phyloP scores from a whole-genome alignment of 2,329 filamentous ascomycete species.

The Dothideomycetidae sp. region DNA sequence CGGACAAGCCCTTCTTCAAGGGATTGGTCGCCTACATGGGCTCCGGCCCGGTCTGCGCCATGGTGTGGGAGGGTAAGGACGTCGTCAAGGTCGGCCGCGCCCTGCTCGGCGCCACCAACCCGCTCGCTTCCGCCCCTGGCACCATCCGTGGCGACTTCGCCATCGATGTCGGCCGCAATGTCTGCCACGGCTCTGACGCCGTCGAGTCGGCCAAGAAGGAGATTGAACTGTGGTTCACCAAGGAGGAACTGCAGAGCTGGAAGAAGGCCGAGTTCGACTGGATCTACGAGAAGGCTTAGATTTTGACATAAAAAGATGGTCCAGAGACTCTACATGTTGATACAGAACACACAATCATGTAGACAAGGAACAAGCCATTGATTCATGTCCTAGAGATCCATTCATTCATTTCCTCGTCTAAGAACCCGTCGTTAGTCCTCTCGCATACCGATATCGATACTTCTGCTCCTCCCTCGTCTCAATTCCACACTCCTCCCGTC shows the following conservation, averaged over 20 bases:
- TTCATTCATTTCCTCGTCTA: no score
- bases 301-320: no score
- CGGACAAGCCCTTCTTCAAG: conserved; percentile 90
- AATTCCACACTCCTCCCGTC: conserved; percentile 36
- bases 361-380: background rate
- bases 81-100: conserved; percentile 96
- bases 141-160: conserved; percentile 95
- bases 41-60: conserved; percentile 92
- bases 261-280: conserved; percentile 76
- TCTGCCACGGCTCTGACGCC: conserved; percentile 98
- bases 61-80: conserved; percentile 99
- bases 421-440: background rate
- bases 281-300: conserved; percentile 76
- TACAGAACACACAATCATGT: background rate
- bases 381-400: no score
- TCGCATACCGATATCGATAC: conserved; percentile 21
- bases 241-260: conserved; percentile 71
- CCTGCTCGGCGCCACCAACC: conserved; percentile 98
- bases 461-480: conserved; percentile 15
- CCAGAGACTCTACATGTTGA: no score
- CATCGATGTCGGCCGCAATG: conserved; percentile 88
- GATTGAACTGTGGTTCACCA: conserved; percentile 96
- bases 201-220: conserved; percentile 99
- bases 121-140: conserved; percentile 79
- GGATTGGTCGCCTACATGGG: conserved; percentile 94